phyloP scores from a whole-genome alignment of 495 filamentous ascomycete genomes.

The Filosporella fistucella region DNA sequence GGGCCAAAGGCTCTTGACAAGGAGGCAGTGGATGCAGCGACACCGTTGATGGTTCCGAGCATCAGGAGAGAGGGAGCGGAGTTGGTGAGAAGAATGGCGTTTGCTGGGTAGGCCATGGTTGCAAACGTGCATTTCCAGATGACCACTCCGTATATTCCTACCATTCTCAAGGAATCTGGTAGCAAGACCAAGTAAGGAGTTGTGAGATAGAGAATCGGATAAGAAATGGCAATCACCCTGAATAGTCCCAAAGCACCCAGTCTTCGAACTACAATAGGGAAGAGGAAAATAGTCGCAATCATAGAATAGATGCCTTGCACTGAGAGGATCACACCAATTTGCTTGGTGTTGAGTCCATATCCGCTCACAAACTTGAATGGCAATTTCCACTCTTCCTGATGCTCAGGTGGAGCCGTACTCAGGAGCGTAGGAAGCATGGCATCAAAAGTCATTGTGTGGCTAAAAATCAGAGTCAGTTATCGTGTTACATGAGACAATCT shows the following conservation, averaged over 20 bases:
- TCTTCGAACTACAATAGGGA: constrained; percentile 65
- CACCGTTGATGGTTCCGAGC: constrained; percentile 86
- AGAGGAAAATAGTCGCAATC: constrained; percentile 74
- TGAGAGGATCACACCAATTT: constrained; percentile 81
- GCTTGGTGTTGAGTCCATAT: constrained; percentile 73
- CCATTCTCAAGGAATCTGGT: constrained; percentile 62
- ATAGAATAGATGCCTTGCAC: constrained; percentile 89
- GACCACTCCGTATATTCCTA: constrained; percentile 68
- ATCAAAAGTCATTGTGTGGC: constrained; percentile 87
- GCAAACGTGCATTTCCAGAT: constrained; percentile 87
- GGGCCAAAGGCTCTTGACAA: constrained; percentile 84
- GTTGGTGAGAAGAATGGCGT: constrained; percentile 79
- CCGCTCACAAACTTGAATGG: constrained; percentile 89
- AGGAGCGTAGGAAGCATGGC: constrained; percentile 89
- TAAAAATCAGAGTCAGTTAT: constrained; percentile 22
- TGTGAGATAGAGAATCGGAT: constrained; percentile 83
- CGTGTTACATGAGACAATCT: not conserved
- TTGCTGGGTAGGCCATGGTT: constrained; percentile 80
- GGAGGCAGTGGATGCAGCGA: constrained; percentile 87
- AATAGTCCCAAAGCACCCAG: constrained; percentile 78
- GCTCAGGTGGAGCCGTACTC: constrained; percentile 60
- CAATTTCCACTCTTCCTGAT: constrained; percentile 37
- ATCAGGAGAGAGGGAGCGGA: constrained; percentile 74
- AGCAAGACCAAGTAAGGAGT: constrained; percentile 88
- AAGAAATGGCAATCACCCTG: constrained; percentile 69